Base-by-base conservation (phyloP, 2,329 filamentous ascomycete species). In the Phyllachora maydis region DNA sequence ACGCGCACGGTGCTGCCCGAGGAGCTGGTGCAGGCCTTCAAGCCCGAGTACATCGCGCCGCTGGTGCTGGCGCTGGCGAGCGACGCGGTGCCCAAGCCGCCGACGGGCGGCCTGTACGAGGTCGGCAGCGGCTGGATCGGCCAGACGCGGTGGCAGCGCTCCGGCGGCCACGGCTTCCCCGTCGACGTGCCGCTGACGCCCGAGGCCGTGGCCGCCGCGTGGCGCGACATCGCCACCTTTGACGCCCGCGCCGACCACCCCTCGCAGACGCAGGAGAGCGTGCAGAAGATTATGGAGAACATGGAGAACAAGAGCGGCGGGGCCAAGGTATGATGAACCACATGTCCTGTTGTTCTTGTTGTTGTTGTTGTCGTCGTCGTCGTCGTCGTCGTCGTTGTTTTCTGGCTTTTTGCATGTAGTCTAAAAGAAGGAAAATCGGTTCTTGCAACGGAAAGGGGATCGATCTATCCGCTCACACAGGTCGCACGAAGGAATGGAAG, bases 11-110 rank as follows among this genome's bases (percentile, higher is more conserved):
- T 98, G 46, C 66, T 98, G 60, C 88, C 88, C 15, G 82, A 92
- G 52, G 88, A 98, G 57, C 70, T 95, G 56, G 83, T 98, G 11
- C 83, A 95, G 57, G 85, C 88, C 21, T 92, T 98, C 64, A 98
- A 95, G 70, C 88, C 88, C 29, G 85, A 95, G 45, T 95, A 92
- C 52, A 83, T 98, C 47, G 88, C 88, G 25, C 88, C 88, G 30
- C 56, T 95, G 18, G 83, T 98, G 24, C 69, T 85, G 26, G 69
- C 83, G 20, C 75, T 98, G 28, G 60, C 50, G 49, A 79, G 70
- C 46, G 88, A 98, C 55, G 78, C 79, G 53, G 70, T 82, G 25
- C 85, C 88, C 14, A 65, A 76, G 35, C n/a, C n/a, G n/a, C 66
- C 70, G 10, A 93, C 82, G 28, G 85, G 85, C 33, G 74, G 73